phyloP scores from a whole-genome alignment of 192 early-diverging fungal species.

The Umbelopsis ramanniana region DNA sequence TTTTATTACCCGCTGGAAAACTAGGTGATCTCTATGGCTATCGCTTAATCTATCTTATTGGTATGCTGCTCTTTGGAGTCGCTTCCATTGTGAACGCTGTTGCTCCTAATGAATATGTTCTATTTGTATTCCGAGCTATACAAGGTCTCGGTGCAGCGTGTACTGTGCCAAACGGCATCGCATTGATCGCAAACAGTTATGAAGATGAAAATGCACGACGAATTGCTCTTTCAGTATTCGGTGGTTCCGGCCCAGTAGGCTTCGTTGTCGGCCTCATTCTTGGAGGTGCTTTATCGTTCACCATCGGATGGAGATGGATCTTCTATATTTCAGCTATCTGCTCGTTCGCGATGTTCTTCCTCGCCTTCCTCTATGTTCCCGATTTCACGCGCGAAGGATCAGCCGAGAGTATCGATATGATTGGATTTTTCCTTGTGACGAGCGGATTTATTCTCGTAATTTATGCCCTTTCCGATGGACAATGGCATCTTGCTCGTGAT shows the following conservation, averaged over 20 bases:
- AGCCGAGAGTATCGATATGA: conserved; percentile 38
- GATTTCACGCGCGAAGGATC: conserved; percentile 32
- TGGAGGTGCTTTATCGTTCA: conserved; percentile 42
- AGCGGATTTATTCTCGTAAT: conserved; percentile 35
- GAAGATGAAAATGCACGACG: conserved; percentile 36
- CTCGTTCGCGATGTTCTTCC: conserved; percentile 32
- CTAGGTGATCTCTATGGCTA: conserved; percentile 46
- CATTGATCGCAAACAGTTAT: conserved; percentile 37
- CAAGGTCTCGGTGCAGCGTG: conserved; percentile 46
- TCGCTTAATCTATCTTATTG: conserved; percentile 37
- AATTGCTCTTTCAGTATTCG: conserved; percentile 39
- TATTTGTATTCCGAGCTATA: conserved; percentile 45
- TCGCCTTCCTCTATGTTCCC: conserved; percentile 44
- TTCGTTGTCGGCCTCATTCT: conserved; percentile 34
- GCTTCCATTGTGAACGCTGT: conserved; percentile 45
- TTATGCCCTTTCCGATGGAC: conserved; percentile 43
- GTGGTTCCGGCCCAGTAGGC: not conserved
- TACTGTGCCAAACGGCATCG: conserved; percentile 44
- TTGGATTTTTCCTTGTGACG: conserved; percentile 38
- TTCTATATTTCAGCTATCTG: conserved; percentile 47
- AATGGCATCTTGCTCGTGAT: conserved; percentile 37
- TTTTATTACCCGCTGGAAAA: conserved; percentile 39
- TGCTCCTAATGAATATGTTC: conserved; percentile 38
- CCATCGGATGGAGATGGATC: conserved; percentile 49
- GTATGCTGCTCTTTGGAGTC: conserved; percentile 39